phyloP scores from a whole-genome alignment of 1,284 basidiomycete species.

The Rhodofomes roseus region DNA sequence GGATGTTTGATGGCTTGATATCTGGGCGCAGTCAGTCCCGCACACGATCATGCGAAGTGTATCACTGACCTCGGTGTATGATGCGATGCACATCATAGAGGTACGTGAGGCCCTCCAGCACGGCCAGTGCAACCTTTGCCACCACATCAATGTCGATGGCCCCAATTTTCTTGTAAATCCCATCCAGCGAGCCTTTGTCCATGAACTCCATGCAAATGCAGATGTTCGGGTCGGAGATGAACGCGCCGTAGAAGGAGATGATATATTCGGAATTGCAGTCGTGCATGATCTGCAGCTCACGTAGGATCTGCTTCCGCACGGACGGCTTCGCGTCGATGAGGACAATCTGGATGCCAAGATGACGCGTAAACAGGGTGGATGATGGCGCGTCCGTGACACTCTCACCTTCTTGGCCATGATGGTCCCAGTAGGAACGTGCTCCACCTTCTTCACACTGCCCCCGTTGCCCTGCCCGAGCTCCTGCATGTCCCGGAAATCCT shows the following conservation, averaged over 20 bases:
- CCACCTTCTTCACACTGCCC: constrained; percentile 94
- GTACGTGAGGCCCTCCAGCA: constrained; percentile 94
- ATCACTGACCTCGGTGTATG: constrained; percentile 84
- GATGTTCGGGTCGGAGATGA: constrained; percentile 94
- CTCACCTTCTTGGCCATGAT: constrained; percentile 95
- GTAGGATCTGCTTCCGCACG: constrained; percentile 96
- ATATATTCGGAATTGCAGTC: constrained; percentile 94
- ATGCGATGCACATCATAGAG: constrained; percentile 99
- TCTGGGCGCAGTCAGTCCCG: constrained; percentile 46
- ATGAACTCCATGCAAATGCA: constrained; percentile 99
- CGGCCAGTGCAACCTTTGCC: constrained; percentile 86
- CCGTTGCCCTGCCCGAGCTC: constrained; percentile 98
- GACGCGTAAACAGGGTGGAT: neutral
- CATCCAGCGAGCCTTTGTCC: constrained; percentile 90
- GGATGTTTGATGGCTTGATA: constrained; percentile 98
- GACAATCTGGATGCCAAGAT: constrained; percentile 65
- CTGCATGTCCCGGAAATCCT: constrained; percentile 79
- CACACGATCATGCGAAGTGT: neutral
- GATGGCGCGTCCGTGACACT: constrained; percentile 8
- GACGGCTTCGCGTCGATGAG: constrained; percentile 97
- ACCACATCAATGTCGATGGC: constrained; percentile 89
- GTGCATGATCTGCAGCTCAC: constrained; percentile 98
- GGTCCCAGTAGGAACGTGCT: constrained; percentile 84
- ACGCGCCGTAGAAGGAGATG: constrained; percentile 96
- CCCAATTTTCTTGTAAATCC: constrained; percentile 92